Conservation (phyloP, 345 rosid species). For the Hibiscus syriacus region DNA sequence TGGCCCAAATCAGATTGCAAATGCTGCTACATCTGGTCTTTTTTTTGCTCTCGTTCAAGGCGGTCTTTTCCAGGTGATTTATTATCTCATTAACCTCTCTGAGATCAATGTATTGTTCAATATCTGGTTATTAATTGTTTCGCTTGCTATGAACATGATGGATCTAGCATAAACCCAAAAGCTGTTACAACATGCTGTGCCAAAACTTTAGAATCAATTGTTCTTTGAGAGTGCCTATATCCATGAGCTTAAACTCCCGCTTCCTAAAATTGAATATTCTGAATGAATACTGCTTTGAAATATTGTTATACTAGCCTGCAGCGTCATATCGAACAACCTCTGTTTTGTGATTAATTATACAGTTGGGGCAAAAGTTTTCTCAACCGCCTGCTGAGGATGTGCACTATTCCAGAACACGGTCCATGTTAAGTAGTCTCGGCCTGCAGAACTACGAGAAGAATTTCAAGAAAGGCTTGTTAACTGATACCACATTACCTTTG, state of each 20-base stretch:
- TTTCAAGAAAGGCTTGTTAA: constrained; percentile 78
- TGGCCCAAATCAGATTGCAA: constrained; percentile 56
- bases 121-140: not conserved
- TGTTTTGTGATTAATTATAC: constrained; percentile 18
- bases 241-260: not conserved
- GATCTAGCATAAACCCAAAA: not conserved
- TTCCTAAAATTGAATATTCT: not conserved
- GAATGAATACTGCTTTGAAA: not conserved
- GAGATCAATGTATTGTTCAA: not conserved
- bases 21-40: constrained; percentile 68
- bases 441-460: constrained; percentile 83
- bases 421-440: constrained; percentile 63
- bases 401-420: constrained; percentile 42
- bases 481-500: constrained; percentile 74
- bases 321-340: not conserved
- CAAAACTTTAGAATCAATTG: not conserved
- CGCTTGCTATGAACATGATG: not conserved
- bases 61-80: constrained; percentile 63
- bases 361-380: constrained; percentile 68
- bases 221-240: not conserved
- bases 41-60: constrained; percentile 83
- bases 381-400: constrained; percentile 56
- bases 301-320: too few relatives aligned
- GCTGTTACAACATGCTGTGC: not conserved
- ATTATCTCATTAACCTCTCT: not conserved